Percentiles rank a stretch among this genome's conserved stretches.
phyloP scores from a whole-genome alignment of 257 asterid genomes.

The Paraleonurus japonicus region DNA sequence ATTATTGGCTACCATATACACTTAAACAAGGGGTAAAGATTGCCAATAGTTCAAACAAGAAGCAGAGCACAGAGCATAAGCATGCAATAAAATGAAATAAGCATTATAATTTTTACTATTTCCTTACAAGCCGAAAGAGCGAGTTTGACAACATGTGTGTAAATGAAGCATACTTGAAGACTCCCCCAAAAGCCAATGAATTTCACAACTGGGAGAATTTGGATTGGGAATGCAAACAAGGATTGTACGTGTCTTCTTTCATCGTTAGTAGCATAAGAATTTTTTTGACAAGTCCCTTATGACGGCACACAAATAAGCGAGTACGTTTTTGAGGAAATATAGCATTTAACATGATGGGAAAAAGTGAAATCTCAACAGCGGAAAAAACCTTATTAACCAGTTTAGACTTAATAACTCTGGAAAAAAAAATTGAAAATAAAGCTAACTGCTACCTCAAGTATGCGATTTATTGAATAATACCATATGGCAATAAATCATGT shows the following conservation, averaged over 20 bases:
- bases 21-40: background rate
- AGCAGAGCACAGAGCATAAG: background rate
- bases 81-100: background rate
- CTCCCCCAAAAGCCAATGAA: background rate
- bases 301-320: background rate
- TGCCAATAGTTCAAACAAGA: background rate
- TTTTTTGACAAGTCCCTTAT: background rate
- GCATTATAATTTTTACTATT: too few species aligned
- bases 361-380: background rate
- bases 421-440: background rate
- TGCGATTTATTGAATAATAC: background rate
- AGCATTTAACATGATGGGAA: background rate
- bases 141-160: too few species aligned
- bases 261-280: background rate
- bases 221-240: background rate
- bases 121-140: too few species aligned
- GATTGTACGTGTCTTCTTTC: background rate
- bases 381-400: background rate
- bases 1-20: background rate
- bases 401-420: slow-evolving; percentile 1
- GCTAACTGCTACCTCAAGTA: background rate
- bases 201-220: slow-evolving; percentile 1
- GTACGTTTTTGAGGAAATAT: background rate
- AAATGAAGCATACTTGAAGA: too few species aligned
- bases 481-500: slow-evolving; percentile 7